phyloP scores from a whole-genome alignment of 371 early-diverging fungal genomes.

The Mucor racemosus region DNA sequence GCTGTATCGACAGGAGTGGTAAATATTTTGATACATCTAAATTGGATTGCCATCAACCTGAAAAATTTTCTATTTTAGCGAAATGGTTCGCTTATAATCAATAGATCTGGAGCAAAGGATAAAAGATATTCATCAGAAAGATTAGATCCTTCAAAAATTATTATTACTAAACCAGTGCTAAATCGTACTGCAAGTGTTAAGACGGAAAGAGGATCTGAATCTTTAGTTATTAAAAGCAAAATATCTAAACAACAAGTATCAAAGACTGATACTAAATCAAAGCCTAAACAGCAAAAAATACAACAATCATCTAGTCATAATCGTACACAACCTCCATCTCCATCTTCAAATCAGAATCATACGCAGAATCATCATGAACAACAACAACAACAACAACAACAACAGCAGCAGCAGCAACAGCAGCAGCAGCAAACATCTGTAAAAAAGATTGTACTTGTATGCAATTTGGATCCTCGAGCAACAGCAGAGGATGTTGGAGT shows the following conservation, averaged over 20 bases:
- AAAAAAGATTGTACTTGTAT: slow-evolving; percentile 49
- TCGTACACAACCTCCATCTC: background rate
- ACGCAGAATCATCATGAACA: background rate
- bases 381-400: no score
- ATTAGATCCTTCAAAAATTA: slow-evolving; percentile 20
- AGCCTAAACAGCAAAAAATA: background rate
- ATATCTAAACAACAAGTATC: background rate
- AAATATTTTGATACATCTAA: background rate
- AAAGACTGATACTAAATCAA: background rate
- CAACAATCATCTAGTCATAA: background rate
- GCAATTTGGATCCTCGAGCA: slow-evolving; percentile 61
- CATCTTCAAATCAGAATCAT: no score
- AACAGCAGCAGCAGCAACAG: slow-evolving; percentile 2
- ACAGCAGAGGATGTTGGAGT: slow-evolving; percentile 66
- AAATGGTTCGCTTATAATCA: background rate
- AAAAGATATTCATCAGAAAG: background rate
- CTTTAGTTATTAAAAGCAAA: slow-evolving; percentile 9
- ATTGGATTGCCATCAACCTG: no score
- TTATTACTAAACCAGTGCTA: slow-evolving; percentile 23
- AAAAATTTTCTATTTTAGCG: background rate
- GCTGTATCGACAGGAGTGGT: background rate
- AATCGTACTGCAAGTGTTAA: background rate
- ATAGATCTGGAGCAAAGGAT: background rate
- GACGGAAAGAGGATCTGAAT: background rate
- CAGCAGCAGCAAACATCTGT: slow-evolving; percentile 12